phyloP scores from a whole-genome alignment of 176 grass and related monocot species.

The Saccharum spontaneum region DNA sequence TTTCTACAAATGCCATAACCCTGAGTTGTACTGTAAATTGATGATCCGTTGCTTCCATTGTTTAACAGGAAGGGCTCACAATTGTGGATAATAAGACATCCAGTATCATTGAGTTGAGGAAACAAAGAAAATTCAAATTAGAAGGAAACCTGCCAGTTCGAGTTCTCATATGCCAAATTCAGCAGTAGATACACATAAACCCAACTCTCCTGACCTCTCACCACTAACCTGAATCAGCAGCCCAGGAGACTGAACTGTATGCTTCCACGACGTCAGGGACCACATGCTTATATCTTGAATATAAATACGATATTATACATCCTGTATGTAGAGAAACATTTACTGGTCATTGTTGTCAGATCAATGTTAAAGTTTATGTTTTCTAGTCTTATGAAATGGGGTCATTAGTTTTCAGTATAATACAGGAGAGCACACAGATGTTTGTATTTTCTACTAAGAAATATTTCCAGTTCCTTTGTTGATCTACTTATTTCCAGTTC shows the following conservation, averaged over 20 bases:
- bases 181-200: slow-evolving; percentile 12
- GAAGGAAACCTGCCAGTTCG: slow-evolving; percentile 38
- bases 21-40: neutral
- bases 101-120: slow-evolving; percentile 43
- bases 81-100: slow-evolving; percentile 54
- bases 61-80: slow-evolving; percentile 45
- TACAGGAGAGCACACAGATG: neutral
- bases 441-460: neutral
- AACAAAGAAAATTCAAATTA: slow-evolving; percentile 60
- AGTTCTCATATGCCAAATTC: slow-evolving; percentile 19
- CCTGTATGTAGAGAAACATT: neutral
- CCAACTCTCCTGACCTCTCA: slow-evolving; percentile 20
- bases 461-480: neutral
- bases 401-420: neutral
- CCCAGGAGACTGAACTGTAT: slow-evolving; percentile 41
- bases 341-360: neutral
- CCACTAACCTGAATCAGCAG: slow-evolving; percentile 18
- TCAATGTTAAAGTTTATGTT: neutral
- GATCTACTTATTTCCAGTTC: neutral
- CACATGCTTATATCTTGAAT: slow-evolving; percentile 31
- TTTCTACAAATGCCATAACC: neutral
- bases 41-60: neutral
- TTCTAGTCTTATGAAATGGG: neutral
- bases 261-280: slow-evolving; percentile 64
- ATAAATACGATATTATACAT: neutral